phyloP scores from a whole-genome alignment of 1,139 yeast species.

The Saccharomyces hybrid region DNA sequence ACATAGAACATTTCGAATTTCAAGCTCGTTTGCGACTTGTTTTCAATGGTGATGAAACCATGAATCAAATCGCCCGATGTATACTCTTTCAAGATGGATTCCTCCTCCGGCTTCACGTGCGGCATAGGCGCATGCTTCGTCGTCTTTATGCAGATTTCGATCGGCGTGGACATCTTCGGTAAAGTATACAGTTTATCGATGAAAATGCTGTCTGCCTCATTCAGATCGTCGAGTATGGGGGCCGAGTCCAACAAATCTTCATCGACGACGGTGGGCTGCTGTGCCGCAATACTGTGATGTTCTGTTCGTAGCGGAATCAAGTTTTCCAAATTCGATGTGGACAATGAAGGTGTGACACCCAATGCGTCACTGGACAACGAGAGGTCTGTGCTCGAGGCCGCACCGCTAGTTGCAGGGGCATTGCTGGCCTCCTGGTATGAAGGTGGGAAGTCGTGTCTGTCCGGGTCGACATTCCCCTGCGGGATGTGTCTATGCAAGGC shows the following conservation, averaged over 20 bases:
- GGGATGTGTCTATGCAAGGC: slow-evolving; percentile 28
- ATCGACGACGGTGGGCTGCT: slow-evolving; percentile 1
- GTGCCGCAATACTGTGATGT: slow-evolving; percentile 5
- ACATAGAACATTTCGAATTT: slow-evolving; percentile 52
- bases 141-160: slow-evolving; percentile 32
- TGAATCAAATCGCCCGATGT: slow-evolving; percentile 47
- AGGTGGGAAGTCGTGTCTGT: slow-evolving; percentile 23
- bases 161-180: slow-evolving; percentile 27
- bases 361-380: slow-evolving; percentile 1
- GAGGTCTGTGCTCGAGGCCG: slow-evolving; percentile 4
- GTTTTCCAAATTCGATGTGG: slow-evolving; percentile 7
- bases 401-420: slow-evolving; percentile 7
- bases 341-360: neutral
- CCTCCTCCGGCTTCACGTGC: slow-evolving; percentile 27
- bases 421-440: slow-evolving; percentile 18
- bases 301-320: slow-evolving; percentile 13
- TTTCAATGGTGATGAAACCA: slow-evolving; percentile 44
- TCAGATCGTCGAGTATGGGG: slow-evolving; percentile 16
- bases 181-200: slow-evolving; percentile 32
- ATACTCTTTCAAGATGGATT: slow-evolving; percentile 39
- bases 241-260: slow-evolving; percentile 3
- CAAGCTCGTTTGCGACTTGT: slow-evolving; percentile 36
- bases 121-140: slow-evolving; percentile 34
- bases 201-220: slow-evolving; percentile 23
- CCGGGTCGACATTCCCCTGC: slow-evolving; percentile 23